phyloP scores from a whole-genome alignment of 2,329 filamentous ascomycete species.

The Juglanconis oblonga region DNA sequence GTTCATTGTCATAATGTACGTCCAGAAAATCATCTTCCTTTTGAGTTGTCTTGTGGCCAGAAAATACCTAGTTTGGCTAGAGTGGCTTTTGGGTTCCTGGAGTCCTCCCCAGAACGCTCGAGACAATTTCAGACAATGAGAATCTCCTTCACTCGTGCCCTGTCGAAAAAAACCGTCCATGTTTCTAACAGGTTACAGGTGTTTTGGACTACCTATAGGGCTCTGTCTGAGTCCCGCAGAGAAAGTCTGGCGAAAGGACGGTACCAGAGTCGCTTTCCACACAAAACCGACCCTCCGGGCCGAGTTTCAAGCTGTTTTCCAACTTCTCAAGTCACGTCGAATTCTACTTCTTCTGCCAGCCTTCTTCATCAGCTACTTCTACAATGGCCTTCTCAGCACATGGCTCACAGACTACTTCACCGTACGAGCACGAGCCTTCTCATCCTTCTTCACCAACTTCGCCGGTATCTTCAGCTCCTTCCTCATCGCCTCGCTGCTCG shows the following conservation, averaged over 20 bases:
- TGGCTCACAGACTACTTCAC: slow-evolving; percentile 32
- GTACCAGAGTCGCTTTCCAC: slow-evolving; percentile 25
- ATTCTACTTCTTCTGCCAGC: slow-evolving; percentile 30
- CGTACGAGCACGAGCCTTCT: slow-evolving; percentile 31
- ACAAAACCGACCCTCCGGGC: slow-evolving; percentile 25
- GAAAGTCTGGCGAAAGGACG: slow-evolving; percentile 31
- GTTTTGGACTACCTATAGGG: slow-evolving; percentile 29
- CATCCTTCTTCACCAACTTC: slow-evolving; percentile 33
- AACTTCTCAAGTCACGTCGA: slow-evolving; percentile 24
- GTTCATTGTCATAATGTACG: slow-evolving; percentile 30
- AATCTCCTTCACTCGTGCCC: too few relatives aligned
- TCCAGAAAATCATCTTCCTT: neutral
- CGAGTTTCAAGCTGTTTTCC: slow-evolving; percentile 29
- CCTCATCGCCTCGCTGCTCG: slow-evolving; percentile 28
- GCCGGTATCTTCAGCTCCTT: slow-evolving; percentile 27
- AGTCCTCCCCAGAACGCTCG: neutral
- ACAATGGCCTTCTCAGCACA: slow-evolving; percentile 27
- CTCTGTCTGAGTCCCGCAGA: slow-evolving; percentile 29
- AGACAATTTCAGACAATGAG: too few relatives aligned
- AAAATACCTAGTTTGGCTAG: too few relatives aligned
- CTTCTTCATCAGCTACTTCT: slow-evolving; percentile 34
- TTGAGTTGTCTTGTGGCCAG: neutral
- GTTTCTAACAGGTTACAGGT: slow-evolving; percentile 6
- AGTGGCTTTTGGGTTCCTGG: neutral
- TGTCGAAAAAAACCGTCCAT: too few relatives aligned